These are phyloP conservation scores for Musa balbisiana DNA, from an alignment of 202 grass and related monocot genomes.

Conservation along the genomic window DNA sequence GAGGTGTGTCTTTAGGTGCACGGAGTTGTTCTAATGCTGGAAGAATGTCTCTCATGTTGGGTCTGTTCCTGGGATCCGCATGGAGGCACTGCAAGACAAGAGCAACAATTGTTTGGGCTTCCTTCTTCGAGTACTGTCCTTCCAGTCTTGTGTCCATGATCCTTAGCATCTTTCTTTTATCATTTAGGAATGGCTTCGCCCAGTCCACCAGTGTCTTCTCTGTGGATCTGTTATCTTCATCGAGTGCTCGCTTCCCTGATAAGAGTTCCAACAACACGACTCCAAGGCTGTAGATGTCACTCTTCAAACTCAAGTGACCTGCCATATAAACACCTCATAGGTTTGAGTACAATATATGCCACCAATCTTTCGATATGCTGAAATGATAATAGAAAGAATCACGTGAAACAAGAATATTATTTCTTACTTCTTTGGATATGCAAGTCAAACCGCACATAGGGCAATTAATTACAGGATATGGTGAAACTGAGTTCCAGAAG, in stretches of 20 bases:
- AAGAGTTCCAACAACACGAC: conserved; percentile 14
- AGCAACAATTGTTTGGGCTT: conserved; percentile 1
- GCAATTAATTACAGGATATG: no score
- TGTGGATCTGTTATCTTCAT: not conserved
- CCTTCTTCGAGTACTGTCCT: conserved; percentile 20
- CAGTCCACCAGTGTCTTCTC: not conserved
- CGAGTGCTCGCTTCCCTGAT: conserved; percentile 15
- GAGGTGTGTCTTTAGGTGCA: not conserved
- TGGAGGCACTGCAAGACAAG: conserved; percentile 5
- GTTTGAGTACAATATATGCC: no score
- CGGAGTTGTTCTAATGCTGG: conserved; percentile 4
- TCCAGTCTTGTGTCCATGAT: conserved; percentile 14
- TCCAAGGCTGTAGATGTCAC: conserved; percentile 18
- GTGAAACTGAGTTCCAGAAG: no score
- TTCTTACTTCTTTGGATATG: no score
- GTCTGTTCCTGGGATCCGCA: conserved; percentile 10
- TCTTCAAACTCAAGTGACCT: conserved; percentile 20
- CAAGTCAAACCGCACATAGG: no score
- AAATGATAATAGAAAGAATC: no score
- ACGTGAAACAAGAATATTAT: no score
- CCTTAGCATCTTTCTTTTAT: conserved; percentile 10
- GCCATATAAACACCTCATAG: not conserved
- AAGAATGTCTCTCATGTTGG: conserved; percentile 6
- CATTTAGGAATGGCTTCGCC: conserved; percentile 1
- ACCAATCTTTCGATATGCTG: no score